Evolutionary conservation across 441 rosid species (phyloP).

Genomic region (Cnidoscolus chayamansa): DNA sequence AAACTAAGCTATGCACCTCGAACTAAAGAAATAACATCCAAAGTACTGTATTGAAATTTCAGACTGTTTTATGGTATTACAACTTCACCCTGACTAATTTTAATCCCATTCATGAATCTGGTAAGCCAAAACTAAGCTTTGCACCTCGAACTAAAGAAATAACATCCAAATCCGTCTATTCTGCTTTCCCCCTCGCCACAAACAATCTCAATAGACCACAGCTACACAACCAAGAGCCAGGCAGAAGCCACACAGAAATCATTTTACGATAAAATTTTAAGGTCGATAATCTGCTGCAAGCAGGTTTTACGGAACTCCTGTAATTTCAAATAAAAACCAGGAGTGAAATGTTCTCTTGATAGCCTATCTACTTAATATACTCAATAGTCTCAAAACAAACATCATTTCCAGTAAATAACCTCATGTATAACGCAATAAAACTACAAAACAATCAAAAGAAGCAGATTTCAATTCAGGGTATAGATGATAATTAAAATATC

Average conservation of each 20-base stretch:
- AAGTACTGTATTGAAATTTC: no score
- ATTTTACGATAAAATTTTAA: background rate
- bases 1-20: background rate
- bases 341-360: background rate
- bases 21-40: background rate
- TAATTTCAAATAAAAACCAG: background rate
- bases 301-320: background rate
- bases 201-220: background rate
- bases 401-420: background rate
- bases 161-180: no score
- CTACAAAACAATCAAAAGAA: background rate
- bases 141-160: background rate
- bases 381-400: background rate
- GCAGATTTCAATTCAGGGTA: background rate
- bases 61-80: no score
- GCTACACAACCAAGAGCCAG: background rate
- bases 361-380: background rate
- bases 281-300: background rate
- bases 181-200: background rate
- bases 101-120: conserved; percentile 7
- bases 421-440: background rate
- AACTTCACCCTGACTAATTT: no score
- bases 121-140: background rate
- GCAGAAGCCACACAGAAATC: background rate
- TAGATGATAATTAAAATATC: background rate